These are phyloP conservation scores for Emergomyces orientalis DNA, from an alignment of 2,329 filamentous ascomycete species.

Conservation along the genomic window DNA sequence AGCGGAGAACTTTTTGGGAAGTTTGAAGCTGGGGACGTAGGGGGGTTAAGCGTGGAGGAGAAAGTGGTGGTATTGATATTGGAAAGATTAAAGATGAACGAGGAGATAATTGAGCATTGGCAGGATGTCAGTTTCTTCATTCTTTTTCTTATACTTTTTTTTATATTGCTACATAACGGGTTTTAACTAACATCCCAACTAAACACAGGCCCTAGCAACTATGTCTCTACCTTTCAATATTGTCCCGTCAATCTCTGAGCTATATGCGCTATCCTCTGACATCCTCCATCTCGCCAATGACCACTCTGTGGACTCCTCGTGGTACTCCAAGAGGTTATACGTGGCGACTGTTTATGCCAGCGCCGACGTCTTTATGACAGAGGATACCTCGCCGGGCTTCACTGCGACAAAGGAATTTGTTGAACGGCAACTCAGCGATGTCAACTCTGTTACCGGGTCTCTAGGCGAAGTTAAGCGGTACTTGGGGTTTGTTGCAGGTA, in stretches of 20 bases:
- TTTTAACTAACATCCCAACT: background rate
- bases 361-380: constrained; percentile 89
- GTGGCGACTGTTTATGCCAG: constrained; percentile 62
- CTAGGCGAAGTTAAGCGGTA: constrained; percentile 61
- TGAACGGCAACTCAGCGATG: constrained; percentile 62
- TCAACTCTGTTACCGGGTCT: constrained; percentile 52
- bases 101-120: constrained; percentile 64
- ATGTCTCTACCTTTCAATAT: constrained; percentile 81
- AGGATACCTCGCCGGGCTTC: constrained; percentile 65
- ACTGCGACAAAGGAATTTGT: constrained; percentile 71
- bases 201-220: constrained; percentile 64
- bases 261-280: constrained; percentile 77
- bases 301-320: constrained; percentile 67
- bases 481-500: constrained; percentile 70
- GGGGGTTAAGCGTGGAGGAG: constrained; percentile 42
- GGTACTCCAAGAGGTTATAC: constrained; percentile 68
- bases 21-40: constrained; percentile 7
- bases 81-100: constrained; percentile 68
- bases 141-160: background rate
- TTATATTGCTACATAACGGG: background rate
- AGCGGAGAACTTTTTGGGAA: constrained; percentile 11
- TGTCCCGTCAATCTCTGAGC: constrained; percentile 64
- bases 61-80: constrained; percentile 65
- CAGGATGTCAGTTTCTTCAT: constrained; percentile 58
- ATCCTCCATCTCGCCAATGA: constrained; percentile 85